Evolutionary conservation across 2,329 filamentous ascomycete genomes (phyloP), one percentile per base, ranked within the genome.

Genomic region (Fusarium sterilihyphosum): DNA sequence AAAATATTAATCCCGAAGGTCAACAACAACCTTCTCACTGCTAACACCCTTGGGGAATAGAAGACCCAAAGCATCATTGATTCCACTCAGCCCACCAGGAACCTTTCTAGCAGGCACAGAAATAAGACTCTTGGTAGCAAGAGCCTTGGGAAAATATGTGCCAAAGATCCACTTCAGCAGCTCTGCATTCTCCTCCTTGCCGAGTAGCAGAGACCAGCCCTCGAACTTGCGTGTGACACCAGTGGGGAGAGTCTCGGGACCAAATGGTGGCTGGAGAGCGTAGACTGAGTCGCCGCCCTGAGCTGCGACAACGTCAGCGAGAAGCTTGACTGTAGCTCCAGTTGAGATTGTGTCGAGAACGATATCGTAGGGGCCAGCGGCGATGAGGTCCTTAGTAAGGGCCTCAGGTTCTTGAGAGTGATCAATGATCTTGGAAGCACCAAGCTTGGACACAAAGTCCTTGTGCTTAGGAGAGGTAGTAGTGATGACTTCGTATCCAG

Each of bases 11-110:
- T 65, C 57, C 8, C 71, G 58, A 18, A 65, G 65, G 17, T 73
- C 70, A 20, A 75, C 49, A n/a, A 75, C n/a, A 35, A 75, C 43
- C 66, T 75, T 75, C n/a, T 73, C 70, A 18, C 70, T 56, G 20
- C 73, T 75, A 3, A 75, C 73, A 31, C 73, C 70, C 49, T 73
- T 75, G 1, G 54, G 44, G 4, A 70, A 70, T 16, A 75, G 22
- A 4, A 71, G 38, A 26, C 47, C 66, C 33, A 75, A 50, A 3
- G 66, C 73, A 43, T 73, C 43, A 9, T 75, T 66, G 17, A 75
- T 49, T 54, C 73, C 73, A 16, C 24, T 13, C 0, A 75, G 70
- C 14, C 73, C 73, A 18, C 73, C 73, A 8, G 73, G 38, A 31
- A 73, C 49, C 57, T 71, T 73, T 41, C 38, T 71, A 2, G 59